These are phyloP conservation scores for Arctium minus DNA, from an alignment of 129 eudicot species.

Conservation along the genomic window DNA sequence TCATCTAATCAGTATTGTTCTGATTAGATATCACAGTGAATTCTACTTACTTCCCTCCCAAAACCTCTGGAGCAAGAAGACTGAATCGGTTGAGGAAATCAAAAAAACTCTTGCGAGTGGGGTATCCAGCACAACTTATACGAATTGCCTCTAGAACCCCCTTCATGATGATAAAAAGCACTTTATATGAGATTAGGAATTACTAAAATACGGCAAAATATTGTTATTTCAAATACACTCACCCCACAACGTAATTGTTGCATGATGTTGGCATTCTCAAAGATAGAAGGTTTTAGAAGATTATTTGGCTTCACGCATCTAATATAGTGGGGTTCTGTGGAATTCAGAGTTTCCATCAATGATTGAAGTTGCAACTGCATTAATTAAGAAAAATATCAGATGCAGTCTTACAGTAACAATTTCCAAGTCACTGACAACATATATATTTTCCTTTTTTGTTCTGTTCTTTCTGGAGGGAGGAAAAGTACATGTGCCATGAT, in stretches of 20 bases:
- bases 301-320: constrained; percentile 99
- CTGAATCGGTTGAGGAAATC: constrained; percentile 90
- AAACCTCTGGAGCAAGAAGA: constrained; percentile 86
- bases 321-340: constrained; percentile 97
- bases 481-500: constrained; percentile 1
- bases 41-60: constrained; percentile 76
- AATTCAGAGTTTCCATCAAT: constrained; percentile 93
- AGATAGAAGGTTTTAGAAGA: constrained; percentile 84
- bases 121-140: constrained; percentile 98
- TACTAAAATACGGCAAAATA: neutral
- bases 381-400: constrained; percentile 19
- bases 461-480: constrained; percentile 1
- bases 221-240: constrained; percentile 37
- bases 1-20: neutral
- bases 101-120: constrained; percentile 83
- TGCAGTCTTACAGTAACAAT: constrained; percentile 9
- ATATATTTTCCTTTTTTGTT: neutral
- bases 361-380: constrained; percentile 88
- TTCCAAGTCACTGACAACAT: constrained; percentile 8
- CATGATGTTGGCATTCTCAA: constrained; percentile 89
- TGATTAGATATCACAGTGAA: neutral
- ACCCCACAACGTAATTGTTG: constrained; percentile 99
- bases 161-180: constrained; percentile 43
- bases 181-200: constrained; percentile 8
- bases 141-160: constrained; percentile 99